These are phyloP conservation scores for Tricholoma furcatifolium DNA, from an alignment of 768 basidiomycete genomes.

Conservation along the genomic window DNA sequence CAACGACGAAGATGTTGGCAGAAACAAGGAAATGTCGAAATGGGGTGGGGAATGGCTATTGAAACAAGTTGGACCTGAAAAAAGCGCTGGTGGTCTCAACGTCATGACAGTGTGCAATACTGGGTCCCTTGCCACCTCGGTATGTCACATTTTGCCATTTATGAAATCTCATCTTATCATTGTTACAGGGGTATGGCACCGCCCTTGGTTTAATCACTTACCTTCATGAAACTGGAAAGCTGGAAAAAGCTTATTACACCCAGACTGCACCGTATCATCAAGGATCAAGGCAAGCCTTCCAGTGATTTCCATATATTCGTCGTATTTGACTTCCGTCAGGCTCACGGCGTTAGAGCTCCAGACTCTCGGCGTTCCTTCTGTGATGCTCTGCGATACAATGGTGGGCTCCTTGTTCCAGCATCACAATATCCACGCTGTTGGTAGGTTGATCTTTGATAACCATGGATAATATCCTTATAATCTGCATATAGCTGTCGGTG, in stretches of 20 bases:
- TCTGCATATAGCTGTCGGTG: constrained; percentile 64
- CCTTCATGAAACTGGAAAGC: constrained; percentile 73
- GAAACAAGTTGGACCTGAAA: constrained; percentile 39
- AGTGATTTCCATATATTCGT: background rate
- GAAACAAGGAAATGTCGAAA: constrained; percentile 84
- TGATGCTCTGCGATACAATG: constrained; percentile 98
- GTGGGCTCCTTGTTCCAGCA: constrained; percentile 94
- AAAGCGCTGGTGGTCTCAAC: constrained; percentile 54
- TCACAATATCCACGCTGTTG: constrained; percentile 77
- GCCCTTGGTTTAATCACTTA: constrained; percentile 92
- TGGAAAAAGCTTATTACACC: constrained; percentile 86
- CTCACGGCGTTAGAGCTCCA: constrained; percentile 89
- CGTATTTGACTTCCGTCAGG: constrained; percentile 38
- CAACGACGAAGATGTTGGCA: constrained; percentile 83
- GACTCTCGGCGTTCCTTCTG: constrained; percentile 78
- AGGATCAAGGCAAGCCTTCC: constrained; percentile 62
- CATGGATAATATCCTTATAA: background rate
- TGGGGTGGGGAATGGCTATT: constrained; percentile 87
- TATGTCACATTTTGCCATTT: constrained; percentile 32
- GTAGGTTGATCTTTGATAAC: constrained; percentile 36
- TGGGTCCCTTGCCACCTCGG: constrained; percentile 93
- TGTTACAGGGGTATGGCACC: constrained; percentile 87
- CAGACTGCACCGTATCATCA: constrained; percentile 96
- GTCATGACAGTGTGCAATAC: constrained; percentile 96
- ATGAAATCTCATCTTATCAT: background rate